Percentiles rank a stretch among this genome's conserved stretches.
These are phyloP conservation scores for Rhynchospora pubera DNA, from an alignment of 176 grass and related monocot genomes.

Conservation along the genomic window DNA sequence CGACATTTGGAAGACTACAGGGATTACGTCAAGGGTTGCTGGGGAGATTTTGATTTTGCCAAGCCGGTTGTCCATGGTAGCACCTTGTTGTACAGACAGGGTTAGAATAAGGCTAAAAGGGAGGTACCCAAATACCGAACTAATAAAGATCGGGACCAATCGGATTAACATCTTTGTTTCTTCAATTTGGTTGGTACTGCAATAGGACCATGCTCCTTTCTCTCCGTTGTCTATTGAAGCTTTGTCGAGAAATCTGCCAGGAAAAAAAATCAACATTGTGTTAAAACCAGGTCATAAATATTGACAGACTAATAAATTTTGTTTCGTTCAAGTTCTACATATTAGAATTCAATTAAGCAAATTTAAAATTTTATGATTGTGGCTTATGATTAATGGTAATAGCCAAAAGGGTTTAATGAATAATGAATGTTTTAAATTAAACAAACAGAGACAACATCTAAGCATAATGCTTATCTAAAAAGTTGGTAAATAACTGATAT, in stretches of 20 bases:
- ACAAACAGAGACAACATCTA: neutral
- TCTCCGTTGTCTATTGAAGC: slow-evolving; percentile 40
- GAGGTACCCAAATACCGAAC: slow-evolving; percentile 40
- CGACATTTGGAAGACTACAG: slow-evolving; percentile 48
- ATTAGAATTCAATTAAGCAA: neutral
- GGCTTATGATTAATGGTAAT: neutral
- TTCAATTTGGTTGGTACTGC: slow-evolving; percentile 56
- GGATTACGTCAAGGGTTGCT: slow-evolving; percentile 59
- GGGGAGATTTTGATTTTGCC: slow-evolving; percentile 47
- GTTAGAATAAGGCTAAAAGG: slow-evolving; percentile 42
- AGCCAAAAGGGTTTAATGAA: neutral
- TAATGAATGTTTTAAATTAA: no score
- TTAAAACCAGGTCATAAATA: neutral
- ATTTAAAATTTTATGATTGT: neutral
- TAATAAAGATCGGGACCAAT: slow-evolving; percentile 73
- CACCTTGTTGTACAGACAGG: slow-evolving; percentile 74
- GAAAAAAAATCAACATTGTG: neutral
- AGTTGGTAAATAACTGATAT: neutral
- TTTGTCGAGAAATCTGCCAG: slow-evolving; percentile 57
- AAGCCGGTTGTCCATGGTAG: slow-evolving; percentile 53
- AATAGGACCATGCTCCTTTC: slow-evolving; percentile 38
- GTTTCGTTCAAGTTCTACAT: neutral
- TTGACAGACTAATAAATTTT: neutral
- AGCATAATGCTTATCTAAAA: neutral
- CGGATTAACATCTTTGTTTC: slow-evolving; percentile 67